These are phyloP conservation scores for Citrullus amarus DNA, from an alignment of 306 rosid genomes.

Conservation along the genomic window DNA sequence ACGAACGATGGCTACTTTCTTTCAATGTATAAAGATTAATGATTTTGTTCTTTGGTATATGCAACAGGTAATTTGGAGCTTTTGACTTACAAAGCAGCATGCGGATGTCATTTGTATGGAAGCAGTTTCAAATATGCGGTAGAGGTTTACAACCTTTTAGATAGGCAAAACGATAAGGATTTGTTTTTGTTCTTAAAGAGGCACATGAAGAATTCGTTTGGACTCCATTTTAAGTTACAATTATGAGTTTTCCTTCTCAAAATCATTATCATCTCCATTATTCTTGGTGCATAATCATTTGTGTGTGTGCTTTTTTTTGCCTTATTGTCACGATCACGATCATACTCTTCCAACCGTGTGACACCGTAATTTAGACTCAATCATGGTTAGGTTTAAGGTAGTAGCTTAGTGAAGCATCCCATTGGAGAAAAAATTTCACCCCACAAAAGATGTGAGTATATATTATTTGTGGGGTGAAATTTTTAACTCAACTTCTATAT, in stretches of 20 bases:
- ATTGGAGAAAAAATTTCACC: too few relatives aligned
- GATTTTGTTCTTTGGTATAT: neutral
- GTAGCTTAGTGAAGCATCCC: too few relatives aligned
- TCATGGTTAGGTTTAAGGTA: too few relatives aligned
- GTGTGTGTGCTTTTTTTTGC: too few relatives aligned
- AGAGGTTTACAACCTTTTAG: conserved; percentile 29
- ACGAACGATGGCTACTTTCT: neutral
- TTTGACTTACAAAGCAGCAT: conserved; percentile 63
- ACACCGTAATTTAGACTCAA: too few relatives aligned
- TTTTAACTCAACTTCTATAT: too few relatives aligned
- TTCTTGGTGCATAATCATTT: neutral
- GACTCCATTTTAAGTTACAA: conserved; percentile 17
- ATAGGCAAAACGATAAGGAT: conserved; percentile 24
- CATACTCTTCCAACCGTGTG: too few relatives aligned
- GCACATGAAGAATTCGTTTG: conserved; percentile 27
- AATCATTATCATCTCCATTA: neutral
- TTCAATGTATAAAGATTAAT: neutral
- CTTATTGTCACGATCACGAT: too few relatives aligned
- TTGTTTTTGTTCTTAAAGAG: conserved; percentile 36
- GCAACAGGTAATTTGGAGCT: conserved; percentile 60
- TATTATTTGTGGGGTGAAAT: too few relatives aligned
- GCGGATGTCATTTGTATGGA: conserved; percentile 61
- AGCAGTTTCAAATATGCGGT: conserved; percentile 31
- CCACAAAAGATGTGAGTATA: too few relatives aligned
- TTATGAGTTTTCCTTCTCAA: neutral